Evolutionary conservation across 768 basidiomycete genomes (phyloP).

Genomic region (Termitomyces sp.): DNA sequence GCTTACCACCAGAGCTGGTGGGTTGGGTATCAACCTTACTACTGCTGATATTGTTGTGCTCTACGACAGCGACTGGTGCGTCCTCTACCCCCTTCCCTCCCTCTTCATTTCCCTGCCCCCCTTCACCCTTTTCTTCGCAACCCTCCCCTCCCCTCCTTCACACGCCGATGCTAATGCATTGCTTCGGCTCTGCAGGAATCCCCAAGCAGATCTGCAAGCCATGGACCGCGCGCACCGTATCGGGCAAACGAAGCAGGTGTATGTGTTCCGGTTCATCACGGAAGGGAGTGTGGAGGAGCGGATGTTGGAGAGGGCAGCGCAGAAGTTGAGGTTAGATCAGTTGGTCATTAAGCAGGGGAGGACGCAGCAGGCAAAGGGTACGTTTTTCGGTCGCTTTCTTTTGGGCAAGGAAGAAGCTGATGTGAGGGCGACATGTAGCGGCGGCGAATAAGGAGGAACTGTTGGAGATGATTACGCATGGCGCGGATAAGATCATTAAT

Average conservation of each 20-base stretch:
- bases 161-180: not conserved
- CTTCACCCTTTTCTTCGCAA: too few species aligned
- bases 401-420: not conserved
- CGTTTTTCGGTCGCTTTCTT: not conserved
- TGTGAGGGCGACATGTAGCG: constrained; percentile 36
- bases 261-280: constrained; percentile 95
- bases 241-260: constrained; percentile 96
- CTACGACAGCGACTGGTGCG: constrained; percentile 94
- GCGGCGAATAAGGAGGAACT: constrained; percentile 95
- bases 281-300: constrained; percentile 95
- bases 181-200: constrained; percentile 63
- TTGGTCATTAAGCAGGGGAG: constrained; percentile 96
- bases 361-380: constrained; percentile 75
- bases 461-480: constrained; percentile 97
- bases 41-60: constrained; percentile 93
- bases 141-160: not conserved
- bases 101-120: not conserved
- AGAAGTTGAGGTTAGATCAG: constrained; percentile 93
- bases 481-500: constrained; percentile 96
- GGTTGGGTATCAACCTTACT: constrained; percentile 94
- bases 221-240: constrained; percentile 98
- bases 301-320: constrained; percentile 91
- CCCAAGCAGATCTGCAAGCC: constrained; percentile 97
- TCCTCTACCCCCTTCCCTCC: not conserved
- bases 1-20: constrained; percentile 94